Conservation (phyloP, 2,329 filamentous ascomycete genomes). For the Verticillium tricorpus region DNA sequence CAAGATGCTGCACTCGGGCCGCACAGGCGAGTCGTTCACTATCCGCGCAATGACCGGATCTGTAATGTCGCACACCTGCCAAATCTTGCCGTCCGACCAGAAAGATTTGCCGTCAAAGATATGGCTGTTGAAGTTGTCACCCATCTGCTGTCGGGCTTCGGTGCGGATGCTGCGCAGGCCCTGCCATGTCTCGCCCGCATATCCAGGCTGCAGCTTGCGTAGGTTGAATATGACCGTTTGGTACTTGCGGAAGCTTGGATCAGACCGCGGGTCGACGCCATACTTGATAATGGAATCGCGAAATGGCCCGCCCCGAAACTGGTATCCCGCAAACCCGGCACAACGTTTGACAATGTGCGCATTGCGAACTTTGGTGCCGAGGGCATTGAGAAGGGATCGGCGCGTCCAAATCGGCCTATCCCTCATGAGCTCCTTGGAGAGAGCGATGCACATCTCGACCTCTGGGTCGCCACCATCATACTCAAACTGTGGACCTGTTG, state of each 20-base stretch:
- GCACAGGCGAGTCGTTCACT: constrained; percentile 58
- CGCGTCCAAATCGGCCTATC: constrained; percentile 83
- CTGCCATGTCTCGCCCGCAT: constrained; percentile 45
- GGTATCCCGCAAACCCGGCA: constrained; percentile 81
- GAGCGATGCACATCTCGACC: constrained; percentile 59
- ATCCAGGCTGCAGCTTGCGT: constrained; percentile 42
- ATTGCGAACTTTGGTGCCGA: constrained; percentile 47
- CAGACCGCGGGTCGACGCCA: constrained; percentile 77
- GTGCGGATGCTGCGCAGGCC: constrained; percentile 35
- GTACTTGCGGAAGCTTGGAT: constrained; percentile 73
- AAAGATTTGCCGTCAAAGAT: constrained; percentile 78
- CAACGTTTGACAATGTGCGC: constrained; percentile 65
- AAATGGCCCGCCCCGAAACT: constrained; percentile 91
- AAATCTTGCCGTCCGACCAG: constrained; percentile 78
- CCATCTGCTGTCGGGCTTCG: constrained; percentile 31
- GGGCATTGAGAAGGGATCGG: constrained; percentile 70
- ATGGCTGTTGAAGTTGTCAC: constrained; percentile 52
- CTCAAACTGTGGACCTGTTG: constrained; percentile 55
- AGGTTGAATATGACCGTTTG: constrained; percentile 88
- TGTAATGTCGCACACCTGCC: constrained; percentile 89
- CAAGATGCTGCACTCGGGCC: constrained; percentile 51
- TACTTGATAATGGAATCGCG: constrained; percentile 81
- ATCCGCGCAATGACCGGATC: constrained; percentile 69
- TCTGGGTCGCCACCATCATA: constrained; percentile 55
- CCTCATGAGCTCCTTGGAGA: constrained; percentile 62